Percentiles rank a stretch among this genome's conserved stretches.
Evolutionary conservation across 352 stramenopile genomes (phyloP).

Genomic region (Blastocystis sp.): DNA sequence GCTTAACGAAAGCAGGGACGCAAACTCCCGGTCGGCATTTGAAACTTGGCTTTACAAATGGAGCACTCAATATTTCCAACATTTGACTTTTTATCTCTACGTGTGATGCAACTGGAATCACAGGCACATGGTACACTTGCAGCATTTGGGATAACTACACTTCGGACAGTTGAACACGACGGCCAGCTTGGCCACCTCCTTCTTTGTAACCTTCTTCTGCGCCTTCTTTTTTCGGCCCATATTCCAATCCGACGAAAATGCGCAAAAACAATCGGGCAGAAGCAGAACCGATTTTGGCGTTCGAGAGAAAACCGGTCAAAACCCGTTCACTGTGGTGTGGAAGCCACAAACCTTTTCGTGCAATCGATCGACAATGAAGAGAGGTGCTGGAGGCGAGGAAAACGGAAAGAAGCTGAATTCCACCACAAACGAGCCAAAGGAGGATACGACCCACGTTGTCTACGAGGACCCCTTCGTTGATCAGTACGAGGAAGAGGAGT

Average conservation of each 20-base stretch:
- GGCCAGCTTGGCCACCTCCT: constrained; percentile 57
- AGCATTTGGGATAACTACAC: constrained; percentile 70
- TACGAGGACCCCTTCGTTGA: constrained; percentile 85
- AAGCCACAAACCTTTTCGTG: neutral
- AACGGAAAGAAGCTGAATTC: constrained; percentile 77
- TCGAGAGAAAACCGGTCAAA: constrained; percentile 75
- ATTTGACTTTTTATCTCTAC: constrained; percentile 63
- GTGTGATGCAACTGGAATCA: neutral
- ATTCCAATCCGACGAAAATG: constrained; percentile 76
- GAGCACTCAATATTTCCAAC: constrained; percentile 61
- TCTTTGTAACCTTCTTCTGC: constrained; percentile 67
- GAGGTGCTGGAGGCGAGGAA: neutral
- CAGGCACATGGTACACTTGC: constrained; percentile 62
- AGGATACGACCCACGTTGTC: constrained; percentile 77
- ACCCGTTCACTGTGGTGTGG: constrained; percentile 68
- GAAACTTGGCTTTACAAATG: constrained; percentile 52
- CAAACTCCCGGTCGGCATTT: constrained; percentile 43
- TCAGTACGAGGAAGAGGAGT: constrained; percentile 84
- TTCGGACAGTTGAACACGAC: constrained; percentile 68
- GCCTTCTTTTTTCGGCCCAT: constrained; percentile 70
- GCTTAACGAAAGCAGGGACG: neutral
- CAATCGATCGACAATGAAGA: neutral
- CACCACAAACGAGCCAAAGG: constrained; percentile 81
- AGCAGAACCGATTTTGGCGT: neutral
- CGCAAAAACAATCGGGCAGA: constrained; percentile 76